Evolutionary conservation across 129 eudicot species (phyloP).

Genomic region (Pittosporum tobira): DNA sequence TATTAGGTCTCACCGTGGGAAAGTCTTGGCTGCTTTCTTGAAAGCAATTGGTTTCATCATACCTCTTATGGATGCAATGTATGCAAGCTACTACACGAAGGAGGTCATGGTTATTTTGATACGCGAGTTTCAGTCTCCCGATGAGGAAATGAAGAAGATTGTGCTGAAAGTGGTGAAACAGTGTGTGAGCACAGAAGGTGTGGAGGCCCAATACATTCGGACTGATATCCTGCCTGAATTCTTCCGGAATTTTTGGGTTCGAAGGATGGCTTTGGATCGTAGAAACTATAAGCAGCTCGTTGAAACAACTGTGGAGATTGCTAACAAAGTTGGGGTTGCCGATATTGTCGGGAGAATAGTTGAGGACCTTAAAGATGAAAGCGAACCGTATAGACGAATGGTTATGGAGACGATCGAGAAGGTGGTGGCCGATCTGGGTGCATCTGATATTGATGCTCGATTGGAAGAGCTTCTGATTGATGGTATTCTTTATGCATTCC

Average conservation of each 20-base stretch:
- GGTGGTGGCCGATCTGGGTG: conserved; percentile 85
- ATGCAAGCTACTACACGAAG: conserved; percentile 92
- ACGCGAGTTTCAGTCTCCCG: conserved; percentile 95
- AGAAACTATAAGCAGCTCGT: conserved; percentile 92
- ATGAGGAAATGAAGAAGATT: conserved; percentile 97
- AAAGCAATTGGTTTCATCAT: conserved; percentile 97
- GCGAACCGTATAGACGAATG: conserved; percentile 95
- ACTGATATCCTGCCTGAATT: conserved; percentile 88
- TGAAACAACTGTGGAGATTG: conserved; percentile 93
- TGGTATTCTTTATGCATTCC: conserved; percentile 90
- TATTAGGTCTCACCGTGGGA: conserved; percentile 90
- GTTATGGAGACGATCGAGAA: conserved; percentile 99
- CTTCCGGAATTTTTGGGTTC: conserved; percentile 86
- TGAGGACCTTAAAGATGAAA: conserved; percentile 89
- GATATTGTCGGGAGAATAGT: conserved; percentile 88
- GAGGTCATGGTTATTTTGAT: conserved; percentile 89
- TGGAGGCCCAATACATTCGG: conserved; percentile 83
- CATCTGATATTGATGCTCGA: conserved; percentile 87
- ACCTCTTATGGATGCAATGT: conserved; percentile 95
- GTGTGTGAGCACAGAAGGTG: conserved; percentile 97
- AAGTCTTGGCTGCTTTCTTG: conserved; percentile 90
- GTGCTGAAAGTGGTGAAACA: conserved; percentile 94
- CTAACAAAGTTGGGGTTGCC: conserved; percentile 94
- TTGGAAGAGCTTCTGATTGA: conserved; percentile 89
- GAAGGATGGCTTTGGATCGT: conserved; percentile 96